Evolutionary conservation across 2,329 filamentous ascomycete species (phyloP), one percentile per base, ranked within the genome.

Genomic region (Stachybotrys chlorohalonatus): DNA sequence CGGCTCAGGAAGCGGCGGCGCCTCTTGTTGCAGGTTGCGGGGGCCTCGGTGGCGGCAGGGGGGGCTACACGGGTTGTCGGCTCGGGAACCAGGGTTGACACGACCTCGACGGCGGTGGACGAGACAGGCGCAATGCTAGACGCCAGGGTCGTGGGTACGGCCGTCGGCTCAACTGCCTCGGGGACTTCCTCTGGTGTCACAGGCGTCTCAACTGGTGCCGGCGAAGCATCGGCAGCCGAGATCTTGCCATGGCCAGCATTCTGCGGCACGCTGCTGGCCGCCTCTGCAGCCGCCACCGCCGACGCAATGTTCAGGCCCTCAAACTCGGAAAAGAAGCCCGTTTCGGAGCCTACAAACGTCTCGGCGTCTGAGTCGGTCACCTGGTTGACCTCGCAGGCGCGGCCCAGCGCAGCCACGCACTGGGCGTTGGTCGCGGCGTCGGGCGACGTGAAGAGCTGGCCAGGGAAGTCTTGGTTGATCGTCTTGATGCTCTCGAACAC

Each of bases 381-480:
- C 0, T 60, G 56, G 16, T 60, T 60, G 1, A 48, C 52, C 31
- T 60, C 54, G 39, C 59, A 60, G 3, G 52, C 53, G 9, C 58
- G 56, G 2, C 58, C 59, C 0, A 60, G 52, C 6, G 58, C 53
- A 52, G 17, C 15, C 52, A 57, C 31, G 58, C 59, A 59, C 47
- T 55, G 1, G 9, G 56, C 49, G 51, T 55, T 11, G 55, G 51
- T 54, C 6, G 55, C 39, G 11, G 52, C 54, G 52, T 63, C 59
- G 11, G 59, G 59, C 1, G 63, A 61, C n/a, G 59, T 56, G 59
- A 67, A 63, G 5, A 66, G 58, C 2, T 57, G 53, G 9, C 63
- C 64, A 24, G 58, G 53, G 55, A 60, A 67, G 24, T 60, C 59
- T 1, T 53, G 51, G 7, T 62, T 53, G 6, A 65, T 52, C 0